phyloP scores from a whole-genome alignment of 495 filamentous ascomycete species.

The Usnea hakonensis region DNA sequence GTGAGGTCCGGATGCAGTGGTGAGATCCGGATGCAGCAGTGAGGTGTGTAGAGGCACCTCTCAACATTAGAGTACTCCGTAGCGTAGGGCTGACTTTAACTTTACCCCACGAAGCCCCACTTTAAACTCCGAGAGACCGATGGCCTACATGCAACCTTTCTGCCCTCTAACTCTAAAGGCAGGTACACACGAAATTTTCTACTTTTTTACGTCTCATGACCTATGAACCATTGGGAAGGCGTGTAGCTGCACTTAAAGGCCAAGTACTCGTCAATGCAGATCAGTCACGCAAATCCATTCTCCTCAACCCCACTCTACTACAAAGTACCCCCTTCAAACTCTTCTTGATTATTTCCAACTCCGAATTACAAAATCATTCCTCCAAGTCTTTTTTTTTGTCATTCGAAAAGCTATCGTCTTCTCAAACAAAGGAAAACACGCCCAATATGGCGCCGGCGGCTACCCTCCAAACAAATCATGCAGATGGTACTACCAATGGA shows the following conservation, averaged over 20 bases:
- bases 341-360: not conserved
- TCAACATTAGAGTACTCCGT: too few species aligned
- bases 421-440: not conserved
- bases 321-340: not conserved
- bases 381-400: not conserved
- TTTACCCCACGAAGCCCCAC: too few species aligned
- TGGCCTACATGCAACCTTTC: not conserved
- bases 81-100: too few species aligned
- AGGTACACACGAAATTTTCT: slow-evolving; percentile 26
- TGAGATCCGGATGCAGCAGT: too few species aligned
- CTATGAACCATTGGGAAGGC: slow-evolving; percentile 17
- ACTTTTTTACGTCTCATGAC: not conserved
- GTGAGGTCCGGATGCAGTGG: too few species aligned
- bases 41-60: too few species aligned
- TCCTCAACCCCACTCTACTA: not conserved
- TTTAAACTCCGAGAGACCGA: not conserved
- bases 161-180: slow-evolving; percentile 26
- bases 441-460: slow-evolving; percentile 37
- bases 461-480: slow-evolving; percentile 18
- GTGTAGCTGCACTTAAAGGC: slow-evolving; percentile 63
- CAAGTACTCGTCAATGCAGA: too few species aligned
- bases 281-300: not conserved
- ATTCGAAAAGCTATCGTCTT: not conserved
- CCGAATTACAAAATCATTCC: not conserved
- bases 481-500: slow-evolving; percentile 23